phyloP scores from a whole-genome alignment of 495 filamentous ascomycete species.

The Penicillium verhagenii region DNA sequence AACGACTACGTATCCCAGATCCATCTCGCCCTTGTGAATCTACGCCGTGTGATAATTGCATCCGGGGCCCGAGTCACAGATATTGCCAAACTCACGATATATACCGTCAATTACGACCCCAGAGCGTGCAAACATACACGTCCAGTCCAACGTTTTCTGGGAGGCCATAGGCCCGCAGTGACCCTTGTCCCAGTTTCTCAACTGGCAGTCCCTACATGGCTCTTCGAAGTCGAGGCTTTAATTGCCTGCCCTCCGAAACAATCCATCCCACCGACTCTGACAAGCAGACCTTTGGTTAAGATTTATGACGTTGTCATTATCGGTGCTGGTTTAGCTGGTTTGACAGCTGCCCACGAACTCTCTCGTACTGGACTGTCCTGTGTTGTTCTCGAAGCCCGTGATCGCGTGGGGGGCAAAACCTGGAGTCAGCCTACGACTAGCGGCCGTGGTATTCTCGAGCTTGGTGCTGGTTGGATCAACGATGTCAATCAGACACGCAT shows the following conservation, averaged over 20 bases:
- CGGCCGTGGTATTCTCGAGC: constrained; percentile 34
- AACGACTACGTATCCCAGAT: constrained; percentile 30
- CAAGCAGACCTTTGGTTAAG: background rate
- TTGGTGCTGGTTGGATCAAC: constrained; percentile 51
- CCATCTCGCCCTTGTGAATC: constrained; percentile 31
- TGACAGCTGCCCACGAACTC: constrained; percentile 44
- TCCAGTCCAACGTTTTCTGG: constrained; percentile 27
- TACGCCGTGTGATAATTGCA: constrained; percentile 17
- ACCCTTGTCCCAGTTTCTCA: constrained; percentile 33
- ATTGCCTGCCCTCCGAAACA: constrained; percentile 17
- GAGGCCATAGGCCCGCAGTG: constrained; percentile 27
- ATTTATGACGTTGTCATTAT: constrained; percentile 46
- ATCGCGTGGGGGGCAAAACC: constrained; percentile 53
- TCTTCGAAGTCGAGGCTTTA: constrained; percentile 39
- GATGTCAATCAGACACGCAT: constrained; percentile 47
- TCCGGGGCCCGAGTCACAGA: constrained; percentile 17
- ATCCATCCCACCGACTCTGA: background rate
- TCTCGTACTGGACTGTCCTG: constrained; percentile 39
- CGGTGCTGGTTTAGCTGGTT: constrained; percentile 51
- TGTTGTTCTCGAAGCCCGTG: constrained; percentile 47
- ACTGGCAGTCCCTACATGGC: constrained; percentile 27
- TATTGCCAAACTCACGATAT: constrained; percentile 32
- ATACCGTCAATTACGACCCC: constrained; percentile 35
- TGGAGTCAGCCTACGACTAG: constrained; percentile 22
- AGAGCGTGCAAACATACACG: constrained; percentile 20